Evolutionary conservation across 805 yeast genomes (phyloP).

Genomic region (Candida vaughaniae): DNA sequence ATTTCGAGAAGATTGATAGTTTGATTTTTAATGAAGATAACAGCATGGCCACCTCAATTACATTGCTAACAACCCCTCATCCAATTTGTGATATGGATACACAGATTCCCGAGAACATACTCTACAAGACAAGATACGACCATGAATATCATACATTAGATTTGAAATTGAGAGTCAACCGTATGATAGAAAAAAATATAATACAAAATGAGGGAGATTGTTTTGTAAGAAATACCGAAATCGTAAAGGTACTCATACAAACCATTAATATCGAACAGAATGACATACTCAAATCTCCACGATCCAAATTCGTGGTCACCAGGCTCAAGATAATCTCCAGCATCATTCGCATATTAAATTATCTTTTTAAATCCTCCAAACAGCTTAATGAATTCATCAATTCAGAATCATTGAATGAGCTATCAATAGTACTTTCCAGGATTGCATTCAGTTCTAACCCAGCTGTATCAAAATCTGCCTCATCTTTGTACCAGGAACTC

Average conservation of each 20-base stretch:
- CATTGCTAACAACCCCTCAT: too few relatives aligned
- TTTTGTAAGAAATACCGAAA: conserved; percentile 33
- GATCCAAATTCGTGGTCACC: conserved; percentile 36
- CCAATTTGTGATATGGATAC: conserved; percentile 20
- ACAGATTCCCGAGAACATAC: too few relatives aligned
- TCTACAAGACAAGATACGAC: background rate
- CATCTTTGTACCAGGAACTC: conserved; percentile 33
- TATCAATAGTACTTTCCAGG: conserved; percentile 51
- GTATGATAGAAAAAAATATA: conserved; percentile 47
- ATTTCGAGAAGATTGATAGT: conserved; percentile 40
- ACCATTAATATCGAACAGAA: conserved; percentile 51
- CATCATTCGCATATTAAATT: conserved; percentile 38
- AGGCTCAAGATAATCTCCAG: conserved; percentile 42
- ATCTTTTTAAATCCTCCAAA: conserved; percentile 33
- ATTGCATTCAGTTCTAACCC: conserved; percentile 50
- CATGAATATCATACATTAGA: conserved; percentile 47
- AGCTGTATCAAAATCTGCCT: conserved; percentile 34
- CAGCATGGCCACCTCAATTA: too few relatives aligned
- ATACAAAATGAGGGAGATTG: conserved; percentile 24
- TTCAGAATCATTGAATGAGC: conserved; percentile 43
- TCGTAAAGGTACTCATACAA: conserved; percentile 40
- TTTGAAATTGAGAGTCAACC: conserved; percentile 46
- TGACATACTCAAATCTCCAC: conserved; percentile 42
- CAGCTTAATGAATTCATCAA: conserved; percentile 33
- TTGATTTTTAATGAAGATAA: conserved; percentile 34